Conservation (phyloP, 2,329 filamentous ascomycete genomes). For the Ceratocystis destructans region DNA sequence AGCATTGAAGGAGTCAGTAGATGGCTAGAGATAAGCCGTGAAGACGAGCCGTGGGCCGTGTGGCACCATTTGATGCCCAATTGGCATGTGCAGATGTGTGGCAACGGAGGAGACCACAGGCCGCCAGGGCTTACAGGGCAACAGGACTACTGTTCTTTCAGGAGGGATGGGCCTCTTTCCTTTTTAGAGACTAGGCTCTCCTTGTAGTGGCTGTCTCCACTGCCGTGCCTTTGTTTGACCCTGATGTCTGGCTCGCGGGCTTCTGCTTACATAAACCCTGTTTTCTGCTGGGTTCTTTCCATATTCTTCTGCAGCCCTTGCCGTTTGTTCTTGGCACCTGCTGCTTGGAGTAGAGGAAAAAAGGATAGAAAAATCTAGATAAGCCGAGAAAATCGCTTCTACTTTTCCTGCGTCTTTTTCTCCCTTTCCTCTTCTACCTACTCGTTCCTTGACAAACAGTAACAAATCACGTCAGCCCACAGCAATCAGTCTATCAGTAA, state of each 20-base stretch:
- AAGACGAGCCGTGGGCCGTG: not conserved
- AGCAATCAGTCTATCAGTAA: no score
- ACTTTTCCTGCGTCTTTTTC: not conserved
- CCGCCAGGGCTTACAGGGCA: not conserved
- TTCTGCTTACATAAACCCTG: not conserved
- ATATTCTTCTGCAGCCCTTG: no score
- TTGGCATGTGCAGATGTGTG: not conserved
- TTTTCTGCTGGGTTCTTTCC: no score
- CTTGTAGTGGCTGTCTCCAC: no score
- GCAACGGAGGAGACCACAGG: not conserved
- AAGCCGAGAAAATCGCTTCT: not conserved
- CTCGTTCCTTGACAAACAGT: not conserved
- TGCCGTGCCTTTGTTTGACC: no score
- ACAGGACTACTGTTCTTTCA: no score
- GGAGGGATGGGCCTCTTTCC: no score
- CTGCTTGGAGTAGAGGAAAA: not conserved
- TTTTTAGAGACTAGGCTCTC: not conserved
- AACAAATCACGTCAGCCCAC: not conserved
- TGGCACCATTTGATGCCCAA: constrained; percentile 5
- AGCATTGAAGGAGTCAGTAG: no score
- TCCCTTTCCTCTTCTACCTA: constrained; percentile 8
- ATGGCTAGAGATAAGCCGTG: not conserved
- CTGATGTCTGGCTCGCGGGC: no score
- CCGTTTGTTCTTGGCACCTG: not conserved
- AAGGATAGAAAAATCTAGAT: constrained; percentile 11